Evolutionary conservation across 192 early-diverging fungal genomes (phyloP).

Genomic region (Gryganskiella cystojenkinii): DNA sequence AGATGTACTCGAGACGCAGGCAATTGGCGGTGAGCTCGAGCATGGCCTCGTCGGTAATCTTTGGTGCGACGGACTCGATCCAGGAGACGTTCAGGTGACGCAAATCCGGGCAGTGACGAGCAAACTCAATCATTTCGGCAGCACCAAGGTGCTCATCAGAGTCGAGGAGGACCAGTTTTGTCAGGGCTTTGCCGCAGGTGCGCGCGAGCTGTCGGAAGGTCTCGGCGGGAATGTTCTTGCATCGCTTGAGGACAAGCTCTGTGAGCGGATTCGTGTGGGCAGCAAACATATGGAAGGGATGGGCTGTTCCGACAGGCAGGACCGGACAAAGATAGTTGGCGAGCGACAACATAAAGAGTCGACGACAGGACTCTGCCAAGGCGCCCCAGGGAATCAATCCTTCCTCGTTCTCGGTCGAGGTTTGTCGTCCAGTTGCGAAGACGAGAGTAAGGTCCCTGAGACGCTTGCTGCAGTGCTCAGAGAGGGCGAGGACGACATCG

Average conservation of each 20-base stretch:
- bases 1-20: conserved; percentile 41
- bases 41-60: conserved; percentile 45
- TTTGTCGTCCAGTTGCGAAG: conserved; percentile 46
- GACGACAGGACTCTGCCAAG: conserved; percentile 51
- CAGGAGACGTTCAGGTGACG: conserved; percentile 46
- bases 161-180: conserved; percentile 45
- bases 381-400: conserved; percentile 47
- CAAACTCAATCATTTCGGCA: conserved; percentile 46
- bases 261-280: conserved; percentile 42
- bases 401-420: conserved; percentile 46
- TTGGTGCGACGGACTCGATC: conserved; percentile 41
- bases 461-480: conserved; percentile 46
- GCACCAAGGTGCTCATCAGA: conserved; percentile 41
- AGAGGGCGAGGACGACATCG: conserved; percentile 51
- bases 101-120: conserved; percentile 42
- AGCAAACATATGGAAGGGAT: conserved; percentile 45
- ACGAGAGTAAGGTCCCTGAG: conserved; percentile 41
- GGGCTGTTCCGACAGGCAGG: conserved; percentile 24
- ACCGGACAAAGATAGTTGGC: conserved; percentile 49
- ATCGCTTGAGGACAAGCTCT: conserved; percentile 43
- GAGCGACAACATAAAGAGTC: conserved; percentile 42
- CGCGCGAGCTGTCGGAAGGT: conserved; percentile 39
- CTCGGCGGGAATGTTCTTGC: conserved; percentile 48
- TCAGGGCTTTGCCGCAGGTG: conserved; percentile 46
- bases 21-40: conserved; percentile 46